phyloP scores from a whole-genome alignment of 495 filamentous ascomycete species.

The Annulohypoxylon stygium region DNA sequence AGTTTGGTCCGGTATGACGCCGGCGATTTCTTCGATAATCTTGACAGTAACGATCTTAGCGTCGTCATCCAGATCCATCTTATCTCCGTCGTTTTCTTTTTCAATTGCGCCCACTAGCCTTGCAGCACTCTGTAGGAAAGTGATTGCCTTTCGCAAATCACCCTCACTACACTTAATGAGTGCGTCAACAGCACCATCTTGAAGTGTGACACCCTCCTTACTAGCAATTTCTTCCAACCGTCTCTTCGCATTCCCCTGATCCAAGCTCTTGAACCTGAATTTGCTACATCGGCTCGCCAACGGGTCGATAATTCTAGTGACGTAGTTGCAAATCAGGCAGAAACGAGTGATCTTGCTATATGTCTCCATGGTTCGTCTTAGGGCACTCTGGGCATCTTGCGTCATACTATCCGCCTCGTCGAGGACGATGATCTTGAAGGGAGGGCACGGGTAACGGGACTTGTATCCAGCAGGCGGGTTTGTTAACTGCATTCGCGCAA shows the following conservation, averaged over 20 bases:
- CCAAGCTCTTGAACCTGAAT: constrained; percentile 97
- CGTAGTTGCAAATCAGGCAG: constrained; percentile 98
- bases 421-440: constrained; percentile 98
- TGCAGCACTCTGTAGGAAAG: constrained; percentile 92
- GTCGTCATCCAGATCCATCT: constrained; percentile 70
- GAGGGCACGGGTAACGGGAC: constrained; percentile 88
- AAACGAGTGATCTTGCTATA: constrained; percentile 97
- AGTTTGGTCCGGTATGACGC: constrained; percentile 83
- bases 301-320: constrained; percentile 97
- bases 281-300: constrained; percentile 93
- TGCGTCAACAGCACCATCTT: constrained; percentile 82
- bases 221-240: constrained; percentile 84
- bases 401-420: constrained; percentile 99
- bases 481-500: constrained; percentile 92
- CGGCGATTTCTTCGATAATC: constrained; percentile 93
- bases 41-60: constrained; percentile 74
- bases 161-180: constrained; percentile 91
- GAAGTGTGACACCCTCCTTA: constrained; percentile 78
- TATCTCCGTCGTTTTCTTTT: constrained; percentile 60
- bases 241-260: constrained; percentile 80
- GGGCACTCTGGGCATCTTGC: constrained; percentile 93
- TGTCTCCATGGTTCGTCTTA: constrained; percentile 96
- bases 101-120: constrained; percentile 75
- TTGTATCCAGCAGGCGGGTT: constrained; percentile 78
- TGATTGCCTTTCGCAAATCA: constrained; percentile 95